phyloP scores from a whole-genome alignment of 2,329 filamentous ascomycete genomes.

The Botrytis fragariae region DNA sequence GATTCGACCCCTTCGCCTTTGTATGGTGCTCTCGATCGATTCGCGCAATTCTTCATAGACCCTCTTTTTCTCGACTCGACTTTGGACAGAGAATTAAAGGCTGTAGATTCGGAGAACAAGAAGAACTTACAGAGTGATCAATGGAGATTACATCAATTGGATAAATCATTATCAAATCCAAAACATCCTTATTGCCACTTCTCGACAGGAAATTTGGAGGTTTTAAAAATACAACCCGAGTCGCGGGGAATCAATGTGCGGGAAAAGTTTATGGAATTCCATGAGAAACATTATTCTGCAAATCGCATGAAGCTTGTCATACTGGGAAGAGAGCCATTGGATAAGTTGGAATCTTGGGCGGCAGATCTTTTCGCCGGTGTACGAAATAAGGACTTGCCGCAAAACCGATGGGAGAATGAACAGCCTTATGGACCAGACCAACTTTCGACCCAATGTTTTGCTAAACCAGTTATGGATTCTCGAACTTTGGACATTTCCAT shows the following conservation, averaged over 20 bases:
- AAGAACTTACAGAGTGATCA: conserved; percentile 73
- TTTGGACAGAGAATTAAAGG: conserved; percentile 66
- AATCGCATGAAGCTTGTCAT: conserved; percentile 74
- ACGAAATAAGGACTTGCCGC: conserved; percentile 63
- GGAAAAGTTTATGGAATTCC: conserved; percentile 71
- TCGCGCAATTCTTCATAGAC: conserved; percentile 72
- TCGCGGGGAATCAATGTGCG: conserved; percentile 66
- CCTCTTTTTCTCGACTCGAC: conserved; percentile 70
- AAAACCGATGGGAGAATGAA: conserved; percentile 64
- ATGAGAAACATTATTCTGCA: conserved; percentile 69
- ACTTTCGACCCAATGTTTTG: conserved; percentile 63
- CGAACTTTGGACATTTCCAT: conserved; percentile 66
- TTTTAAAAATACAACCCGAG: conserved; percentile 66
- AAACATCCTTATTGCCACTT: conserved; percentile 72
- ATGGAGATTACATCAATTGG: conserved; percentile 69
- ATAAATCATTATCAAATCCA: conserved; percentile 67
- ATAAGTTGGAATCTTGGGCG: conserved; percentile 66
- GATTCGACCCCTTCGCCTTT: conserved; percentile 61
- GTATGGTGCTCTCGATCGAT: conserved; percentile 70
- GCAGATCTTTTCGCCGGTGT: conserved; percentile 66
- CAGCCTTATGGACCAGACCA: conserved; percentile 59
- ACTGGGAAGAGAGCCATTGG: conserved; percentile 63
- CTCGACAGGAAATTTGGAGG: conserved; percentile 69
- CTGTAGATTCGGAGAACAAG: conserved; percentile 77
- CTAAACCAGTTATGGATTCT: conserved; percentile 70